These are phyloP conservation scores for Lichtheimia hyalospora DNA, from an alignment of 371 early-diverging fungal genomes.

Conservation along the genomic window DNA sequence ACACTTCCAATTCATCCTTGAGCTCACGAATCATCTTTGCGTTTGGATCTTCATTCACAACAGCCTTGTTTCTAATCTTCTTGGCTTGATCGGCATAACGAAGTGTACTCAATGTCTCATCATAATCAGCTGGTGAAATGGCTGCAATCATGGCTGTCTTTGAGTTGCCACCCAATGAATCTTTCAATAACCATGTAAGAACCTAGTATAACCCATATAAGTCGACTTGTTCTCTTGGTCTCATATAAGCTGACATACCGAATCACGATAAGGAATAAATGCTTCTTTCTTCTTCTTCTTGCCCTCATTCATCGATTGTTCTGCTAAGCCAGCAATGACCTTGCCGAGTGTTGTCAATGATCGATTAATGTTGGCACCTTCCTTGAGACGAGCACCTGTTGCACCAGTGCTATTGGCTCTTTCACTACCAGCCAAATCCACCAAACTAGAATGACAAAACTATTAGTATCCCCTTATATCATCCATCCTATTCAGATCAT, in stretches of 20 bases:
- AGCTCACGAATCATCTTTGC: slow-evolving; percentile 83
- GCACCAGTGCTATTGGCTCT: slow-evolving; percentile 95
- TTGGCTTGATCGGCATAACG: slow-evolving; percentile 95
- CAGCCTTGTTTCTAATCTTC: slow-evolving; percentile 87
- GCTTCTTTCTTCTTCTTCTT: slow-evolving; percentile 57
- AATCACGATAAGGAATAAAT: slow-evolving; percentile 89
- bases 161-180: slow-evolving; percentile 91
- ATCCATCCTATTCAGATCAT: too few species aligned
- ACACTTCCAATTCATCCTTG: slow-evolving; percentile 75
- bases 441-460: slow-evolving; percentile 46
- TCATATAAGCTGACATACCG: slow-evolving; percentile 32
- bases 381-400: slow-evolving; percentile 94
- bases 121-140: slow-evolving; percentile 77
- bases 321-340: slow-evolving; percentile 95
- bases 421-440: slow-evolving; percentile 95
- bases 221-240: too few species aligned
- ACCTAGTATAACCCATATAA: slow-evolving; percentile 25
- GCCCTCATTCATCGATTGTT: slow-evolving; percentile 55
- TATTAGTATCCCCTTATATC: too few species aligned
- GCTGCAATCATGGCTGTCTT: slow-evolving; percentile 94
- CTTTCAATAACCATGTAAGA: slow-evolving; percentile 93
- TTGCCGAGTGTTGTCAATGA: slow-evolving; percentile 96
- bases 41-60: slow-evolving; percentile 90
- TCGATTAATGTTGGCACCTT: slow-evolving; percentile 98
- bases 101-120: slow-evolving; percentile 94